Evolutionary conservation across 495 filamentous ascomycete species (phyloP), one percentile per base, ranked within the genome.

Genomic region (Podospora pseudoanserina): DNA sequence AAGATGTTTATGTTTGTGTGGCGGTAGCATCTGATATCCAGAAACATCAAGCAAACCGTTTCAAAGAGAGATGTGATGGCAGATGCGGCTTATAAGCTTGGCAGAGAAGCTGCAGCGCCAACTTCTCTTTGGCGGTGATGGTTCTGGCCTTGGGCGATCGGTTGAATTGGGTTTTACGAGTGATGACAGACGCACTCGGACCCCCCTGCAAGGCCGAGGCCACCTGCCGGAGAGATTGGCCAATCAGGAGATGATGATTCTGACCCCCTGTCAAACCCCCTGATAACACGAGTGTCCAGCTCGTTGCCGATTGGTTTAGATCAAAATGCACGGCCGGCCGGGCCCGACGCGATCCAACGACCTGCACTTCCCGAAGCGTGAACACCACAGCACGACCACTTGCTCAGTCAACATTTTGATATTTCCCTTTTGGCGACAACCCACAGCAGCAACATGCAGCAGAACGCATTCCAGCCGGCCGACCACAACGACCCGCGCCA

Each of bases 31-130:
- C 39, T 3, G 2, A 13, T 13, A 11, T 13, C 15, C 13, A 49
- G 39, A 49, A 49, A 49, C 39, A 49, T 49, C 39, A 11, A 49
- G 39, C 39, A 49, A 49, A 49, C 39, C 39, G 39, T 49, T 49
- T 49, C 39, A 49, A 32, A 4, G 7, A 11, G 15, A 49, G 39
- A 49, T 49, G 13, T 49, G 39, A 49, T 49, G 39, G 15, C 39
- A 49, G 39, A 49, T 49, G 39, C 39, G 39, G 39, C 39, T 49
- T 49, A 49, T 49, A 32, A 28, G 59, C 59, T 60, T 60, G 59
- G 59, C 59, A 60, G 59, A 60, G 59, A 60, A 60, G 59, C 59
- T 60, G 28, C 19, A 19, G 59, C 5, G 59, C 59, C 59, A 27
- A 26, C 6, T 16, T 9, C 39, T 13, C 7, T 49, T 16, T 49